Evolutionary conservation across 2,329 filamentous ascomycete species (phyloP).

Genomic region (Beauveria bassiana): DNA sequence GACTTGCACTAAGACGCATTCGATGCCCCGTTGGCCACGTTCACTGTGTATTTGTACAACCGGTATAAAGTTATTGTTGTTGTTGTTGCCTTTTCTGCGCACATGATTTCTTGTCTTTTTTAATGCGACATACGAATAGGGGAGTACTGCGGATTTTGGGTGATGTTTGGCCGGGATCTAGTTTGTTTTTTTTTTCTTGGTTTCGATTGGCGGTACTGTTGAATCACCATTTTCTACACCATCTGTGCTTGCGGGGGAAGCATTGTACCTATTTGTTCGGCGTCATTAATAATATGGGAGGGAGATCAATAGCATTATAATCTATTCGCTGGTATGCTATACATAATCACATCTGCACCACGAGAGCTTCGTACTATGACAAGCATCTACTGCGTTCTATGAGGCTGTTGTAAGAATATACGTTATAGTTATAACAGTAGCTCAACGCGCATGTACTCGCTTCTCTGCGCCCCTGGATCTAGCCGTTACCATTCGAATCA

Average conservation of each 20-base stretch:
- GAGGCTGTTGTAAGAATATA: not conserved
- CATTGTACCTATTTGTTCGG: not conserved
- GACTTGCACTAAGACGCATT: slow-evolving; percentile 21
- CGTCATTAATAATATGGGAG: not conserved
- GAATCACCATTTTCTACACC: not conserved
- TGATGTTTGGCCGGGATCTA: not conserved
- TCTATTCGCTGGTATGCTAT: slow-evolving; percentile 1
- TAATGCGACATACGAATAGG: not conserved
- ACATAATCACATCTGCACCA: not conserved
- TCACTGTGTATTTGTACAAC: slow-evolving; percentile 8
- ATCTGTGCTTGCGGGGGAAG: not conserved
- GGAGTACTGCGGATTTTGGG: slow-evolving; percentile 7
- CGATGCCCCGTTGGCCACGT: not conserved
- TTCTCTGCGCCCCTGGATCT: too few species aligned
- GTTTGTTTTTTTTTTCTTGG: not conserved
- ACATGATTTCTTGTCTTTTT: not conserved
- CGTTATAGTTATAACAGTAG: too few species aligned
- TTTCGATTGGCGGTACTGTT: not conserved
- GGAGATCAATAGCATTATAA: not conserved
- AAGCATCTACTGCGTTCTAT: not conserved
- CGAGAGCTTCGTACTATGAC: not conserved
- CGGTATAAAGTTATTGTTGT: not conserved
- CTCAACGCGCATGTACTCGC: too few species aligned
- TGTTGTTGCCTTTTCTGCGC: not conserved
- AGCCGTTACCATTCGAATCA: too few species aligned